Evolutionary conservation across 225 moss, liverwort and hornwort genomes (phyloP), one percentile per base, ranked within the genome.

Genomic region (Antitrichia curtipendula): DNA sequence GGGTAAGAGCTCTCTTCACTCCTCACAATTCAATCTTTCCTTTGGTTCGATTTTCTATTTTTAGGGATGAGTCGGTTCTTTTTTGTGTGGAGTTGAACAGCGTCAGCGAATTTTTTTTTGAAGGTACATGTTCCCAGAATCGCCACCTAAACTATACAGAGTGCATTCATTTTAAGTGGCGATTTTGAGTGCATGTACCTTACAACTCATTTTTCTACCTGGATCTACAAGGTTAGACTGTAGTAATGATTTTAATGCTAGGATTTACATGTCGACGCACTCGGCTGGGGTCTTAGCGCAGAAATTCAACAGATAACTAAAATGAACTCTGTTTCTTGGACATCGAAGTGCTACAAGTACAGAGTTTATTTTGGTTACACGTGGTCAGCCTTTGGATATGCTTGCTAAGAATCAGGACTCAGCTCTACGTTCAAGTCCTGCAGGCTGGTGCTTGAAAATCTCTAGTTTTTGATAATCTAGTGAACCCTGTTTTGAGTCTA

Each of bases 1-100:
- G 92, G 94, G 90, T 92, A 85, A 93, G 87, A 38, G 56, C 58
- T 13, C 9, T 75, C 86, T 41, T 58, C 45, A 17, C 57, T 53
- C 28, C 47, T 80, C 57, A 28, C 23, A 22, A 9, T 11, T 38
- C 23, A 43, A 47, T 16, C 16, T 38, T 68, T 80, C 75, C 75
- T 13, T 43, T 40, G 9, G 11, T 75, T 8, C 8, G 23, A 22
- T 61, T 38, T 53, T 78, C 62, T 13, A 29, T 20, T 47, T 84
- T 59, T 13, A 47, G 13, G 8, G 34, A 58, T 36, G 61, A 43
- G 15, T 61, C 61, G 79, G 29, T 41, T 79, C 59, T 41, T 20
- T 41, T 18, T 59, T 28, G 29, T 41, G 41, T 31, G 79, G 29
- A 79, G 29, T 80, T 79, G 58, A 40, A 41, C 29, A 29, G 41